Evolutionary conservation across 306 rosid species (phyloP).

Genomic region (Pyrus betulifolia): DNA sequence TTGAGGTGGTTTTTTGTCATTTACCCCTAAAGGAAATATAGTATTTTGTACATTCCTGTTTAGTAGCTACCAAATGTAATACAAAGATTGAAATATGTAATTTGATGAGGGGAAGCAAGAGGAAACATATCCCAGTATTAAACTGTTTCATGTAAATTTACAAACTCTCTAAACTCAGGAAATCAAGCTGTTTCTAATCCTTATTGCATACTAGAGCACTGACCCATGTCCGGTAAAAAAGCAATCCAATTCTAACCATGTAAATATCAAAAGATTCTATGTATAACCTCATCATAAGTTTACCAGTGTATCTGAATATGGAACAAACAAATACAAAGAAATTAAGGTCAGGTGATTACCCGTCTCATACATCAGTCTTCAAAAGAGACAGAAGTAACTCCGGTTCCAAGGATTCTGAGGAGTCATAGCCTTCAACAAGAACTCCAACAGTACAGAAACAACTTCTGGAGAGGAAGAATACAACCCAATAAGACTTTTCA

Average conservation of each 20-base stretch:
- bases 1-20: too few species aligned
- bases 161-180: too few species aligned
- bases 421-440: constrained; percentile 46
- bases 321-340: neutral
- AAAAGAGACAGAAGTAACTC: too few species aligned
- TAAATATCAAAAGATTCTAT: neutral
- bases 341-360: constrained; percentile 30
- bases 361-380: constrained; percentile 20
- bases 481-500: constrained; percentile 54
- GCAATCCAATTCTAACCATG: neutral
- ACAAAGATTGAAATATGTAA: too few species aligned
- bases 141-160: too few species aligned
- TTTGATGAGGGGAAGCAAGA: too few species aligned
- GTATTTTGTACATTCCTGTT: neutral
- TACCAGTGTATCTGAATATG: neutral
- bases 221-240: too few species aligned
- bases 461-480: constrained; percentile 72
- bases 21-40: neutral
- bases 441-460: constrained; percentile 58
- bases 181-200: too few species aligned
- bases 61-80: too few species aligned
- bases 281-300: neutral
- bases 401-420: constrained; percentile 30
- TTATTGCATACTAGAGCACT: too few species aligned
- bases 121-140: too few species aligned